Percentiles rank a stretch among this genome's conserved stretches.
Evolutionary conservation across 2,329 filamentous ascomycete genomes (phyloP).

Genomic region (Alternaria arborescens): DNA sequence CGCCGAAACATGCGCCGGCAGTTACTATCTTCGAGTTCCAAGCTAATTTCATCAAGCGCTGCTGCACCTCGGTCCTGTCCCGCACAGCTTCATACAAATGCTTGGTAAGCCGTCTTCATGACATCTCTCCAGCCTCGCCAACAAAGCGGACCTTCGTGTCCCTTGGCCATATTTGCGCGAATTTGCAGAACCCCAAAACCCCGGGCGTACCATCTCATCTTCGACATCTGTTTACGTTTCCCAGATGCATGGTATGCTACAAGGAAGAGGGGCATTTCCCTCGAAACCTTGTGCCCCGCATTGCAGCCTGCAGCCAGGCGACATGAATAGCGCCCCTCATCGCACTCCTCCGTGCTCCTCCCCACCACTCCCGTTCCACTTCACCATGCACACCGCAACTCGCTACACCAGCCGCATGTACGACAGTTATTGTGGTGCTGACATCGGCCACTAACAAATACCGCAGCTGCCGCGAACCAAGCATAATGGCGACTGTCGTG

Average conservation of each 20-base stretch:
- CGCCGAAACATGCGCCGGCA: slow-evolving; percentile 5
- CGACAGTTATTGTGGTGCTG: not conserved
- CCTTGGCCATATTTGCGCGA: not conserved
- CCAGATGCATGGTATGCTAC: not conserved
- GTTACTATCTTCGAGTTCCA: slow-evolving; percentile 6
- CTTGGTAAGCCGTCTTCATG: not conserved
- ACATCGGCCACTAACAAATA: slow-evolving; percentile 17
- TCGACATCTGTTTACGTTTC: not conserved
- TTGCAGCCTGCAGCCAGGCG: slow-evolving; percentile 8
- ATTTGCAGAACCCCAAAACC: not conserved
- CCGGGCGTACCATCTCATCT: not conserved
- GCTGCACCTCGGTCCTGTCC: slow-evolving; percentile 6
- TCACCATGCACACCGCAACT: slow-evolving; percentile 31
- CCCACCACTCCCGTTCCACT: slow-evolving; percentile 15
- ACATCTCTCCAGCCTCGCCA: not conserved
- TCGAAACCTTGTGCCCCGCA: slow-evolving; percentile 24
- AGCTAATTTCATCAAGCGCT: slow-evolving; percentile 5
- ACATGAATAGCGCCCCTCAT: slow-evolving; percentile 14
- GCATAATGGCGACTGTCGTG: slow-evolving; percentile 8
- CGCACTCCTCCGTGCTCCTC: not conserved
- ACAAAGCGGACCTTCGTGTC: not conserved
- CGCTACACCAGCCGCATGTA: slow-evolving; percentile 13
- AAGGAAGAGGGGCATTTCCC: slow-evolving; percentile 18
- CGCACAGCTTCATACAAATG: slow-evolving; percentile 1
- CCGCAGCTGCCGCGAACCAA: slow-evolving; percentile 8